Base-by-base conservation (phyloP, 2,329 filamentous ascomycete genomes). In the Chrysoporthe austroafricana region DNA sequence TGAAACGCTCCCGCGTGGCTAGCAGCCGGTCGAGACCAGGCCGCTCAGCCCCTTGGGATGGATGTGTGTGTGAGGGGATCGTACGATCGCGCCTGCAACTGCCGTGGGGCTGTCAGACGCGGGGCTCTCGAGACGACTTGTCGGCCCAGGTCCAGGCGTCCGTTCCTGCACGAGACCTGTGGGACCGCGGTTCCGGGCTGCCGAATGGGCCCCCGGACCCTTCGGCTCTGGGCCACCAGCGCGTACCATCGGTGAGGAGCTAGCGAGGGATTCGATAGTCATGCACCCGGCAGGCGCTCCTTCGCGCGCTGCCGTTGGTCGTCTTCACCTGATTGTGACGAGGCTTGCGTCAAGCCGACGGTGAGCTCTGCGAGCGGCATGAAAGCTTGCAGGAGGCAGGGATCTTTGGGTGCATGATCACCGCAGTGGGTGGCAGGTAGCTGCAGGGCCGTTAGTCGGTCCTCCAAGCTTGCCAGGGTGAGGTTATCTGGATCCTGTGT, bases 271-370 rank as follows among this genome's bases (percentile, higher is more conserved):
- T 54, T 48, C n/a, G 44, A 52, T 26, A 44, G 48, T 54, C 44
- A 54, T 42, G 46, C 39, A 56, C 16, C 36, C 16, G 52, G 2
- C 36, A 18, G 34, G 32, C 26, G 8, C 43, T 39, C 18, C 14
- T n/a, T 64, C 9, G 32, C 46, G 11, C 34, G 4, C 42, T 21
- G 52, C 52, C 50, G 39, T 18, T 9, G 18, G 26, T n/a, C 52
- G 21, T 58, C 42, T n/a, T 48, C 54, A 48, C 39, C 54, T 52
- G 16, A 9, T 14, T 65, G 66, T 69, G 68, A 68, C n/a, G 60
- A 63, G 68, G 66, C 65, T 64, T 68, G 66, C 66, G 43, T 68
- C 57, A 44, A 63, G 59, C 66, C 66, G 65, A 68, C 48, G 60
- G 36, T 46, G 26, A 32, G 50, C 50, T 54, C 50, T 32, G 21